Percentiles rank a stretch among this genome's conserved stretches.
Evolutionary conservation across 2,329 filamentous ascomycete species (phyloP).

Genomic region (Cercospora sp.): DNA sequence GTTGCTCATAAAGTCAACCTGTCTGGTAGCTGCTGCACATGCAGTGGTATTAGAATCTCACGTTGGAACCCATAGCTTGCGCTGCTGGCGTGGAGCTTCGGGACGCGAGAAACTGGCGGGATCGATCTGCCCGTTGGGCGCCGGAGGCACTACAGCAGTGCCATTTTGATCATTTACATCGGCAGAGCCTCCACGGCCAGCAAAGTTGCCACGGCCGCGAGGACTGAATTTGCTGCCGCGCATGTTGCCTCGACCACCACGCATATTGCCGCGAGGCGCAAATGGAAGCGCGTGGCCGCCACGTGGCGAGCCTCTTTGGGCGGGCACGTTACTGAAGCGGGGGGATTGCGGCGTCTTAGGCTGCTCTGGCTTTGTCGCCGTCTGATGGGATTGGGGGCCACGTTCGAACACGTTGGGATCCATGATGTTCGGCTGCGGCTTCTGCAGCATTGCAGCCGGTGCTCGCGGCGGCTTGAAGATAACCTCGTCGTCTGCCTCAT

Average conservation of each 20-base stretch:
- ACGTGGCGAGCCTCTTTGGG: conserved; percentile 23
- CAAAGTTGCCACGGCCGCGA: conserved; percentile 26
- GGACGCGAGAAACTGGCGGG: conserved; percentile 42
- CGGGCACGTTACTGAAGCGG: conserved; percentile 14
- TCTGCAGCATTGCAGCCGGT: conserved; percentile 36
- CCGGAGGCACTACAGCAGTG: conserved; percentile 10
- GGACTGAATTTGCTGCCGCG: conserved; percentile 24
- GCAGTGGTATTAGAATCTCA: conserved; percentile 23
- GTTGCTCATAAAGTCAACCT: not conserved
- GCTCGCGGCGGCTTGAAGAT: conserved; percentile 36
- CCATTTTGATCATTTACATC: conserved; percentile 14
- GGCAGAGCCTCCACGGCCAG: conserved; percentile 27
- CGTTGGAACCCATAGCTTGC: conserved; percentile 40
- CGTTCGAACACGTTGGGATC: conserved; percentile 53
- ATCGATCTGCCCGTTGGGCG: conserved; percentile 36
- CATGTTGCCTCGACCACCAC: conserved; percentile 29
- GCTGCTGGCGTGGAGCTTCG: conserved; percentile 32
- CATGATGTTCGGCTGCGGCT: conserved; percentile 39
- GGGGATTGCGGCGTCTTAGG: conserved; percentile 24
- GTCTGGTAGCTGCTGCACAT: conserved; percentile 14
- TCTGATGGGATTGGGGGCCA: conserved; percentile 29
- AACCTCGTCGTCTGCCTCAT: conserved; percentile 25
- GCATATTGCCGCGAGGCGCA: conserved; percentile 27
- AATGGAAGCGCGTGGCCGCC: conserved; percentile 24
- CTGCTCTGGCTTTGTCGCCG: conserved; percentile 9